phyloP scores from a whole-genome alignment of 1,139 yeast species.

The Geotrichum siamense region DNA sequence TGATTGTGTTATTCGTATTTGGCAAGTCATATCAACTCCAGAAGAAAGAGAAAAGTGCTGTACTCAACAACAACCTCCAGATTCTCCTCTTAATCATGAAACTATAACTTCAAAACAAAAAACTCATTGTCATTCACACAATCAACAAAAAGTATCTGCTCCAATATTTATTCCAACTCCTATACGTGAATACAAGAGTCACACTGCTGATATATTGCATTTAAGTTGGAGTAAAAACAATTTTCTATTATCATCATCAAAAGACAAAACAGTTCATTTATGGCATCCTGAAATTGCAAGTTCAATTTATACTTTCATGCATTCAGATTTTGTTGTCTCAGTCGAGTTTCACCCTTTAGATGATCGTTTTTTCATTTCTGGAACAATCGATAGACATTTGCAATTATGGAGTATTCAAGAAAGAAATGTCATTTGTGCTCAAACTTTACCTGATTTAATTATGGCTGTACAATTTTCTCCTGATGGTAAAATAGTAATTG shows the following conservation, averaged over 20 bases:
- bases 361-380: slow-evolving; percentile 80
- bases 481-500: slow-evolving; percentile 55
- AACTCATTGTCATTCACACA: not conserved
- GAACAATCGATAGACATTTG: slow-evolving; percentile 72
- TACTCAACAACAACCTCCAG: not conserved
- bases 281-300: slow-evolving; percentile 74
- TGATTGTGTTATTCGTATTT: slow-evolving; percentile 57
- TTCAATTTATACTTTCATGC: slow-evolving; percentile 60
- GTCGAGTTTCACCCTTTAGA: slow-evolving; percentile 80
- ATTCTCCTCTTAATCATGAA: not conserved
- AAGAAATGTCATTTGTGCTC: slow-evolving; percentile 46
- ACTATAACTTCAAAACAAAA: not conserved
- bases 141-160: slow-evolving; percentile 39
- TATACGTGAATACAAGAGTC: slow-evolving; percentile 54
- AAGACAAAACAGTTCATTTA: slow-evolving; percentile 74
- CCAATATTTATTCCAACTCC: slow-evolving; percentile 80
- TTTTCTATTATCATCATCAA: slow-evolving; percentile 71
- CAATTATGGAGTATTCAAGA: slow-evolving; percentile 83
- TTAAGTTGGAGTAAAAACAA: slow-evolving; percentile 87
- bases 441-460: slow-evolving; percentile 43
- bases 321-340: slow-evolving; percentile 76
- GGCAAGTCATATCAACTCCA: slow-evolving; percentile 60
- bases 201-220: slow-evolving; percentile 59
- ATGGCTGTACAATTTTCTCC: slow-evolving; percentile 70
- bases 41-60: slow-evolving; percentile 23